Evolutionary conservation across 331 rosid genomes (phyloP).

Genomic region (Prunus yedoensis): DNA sequence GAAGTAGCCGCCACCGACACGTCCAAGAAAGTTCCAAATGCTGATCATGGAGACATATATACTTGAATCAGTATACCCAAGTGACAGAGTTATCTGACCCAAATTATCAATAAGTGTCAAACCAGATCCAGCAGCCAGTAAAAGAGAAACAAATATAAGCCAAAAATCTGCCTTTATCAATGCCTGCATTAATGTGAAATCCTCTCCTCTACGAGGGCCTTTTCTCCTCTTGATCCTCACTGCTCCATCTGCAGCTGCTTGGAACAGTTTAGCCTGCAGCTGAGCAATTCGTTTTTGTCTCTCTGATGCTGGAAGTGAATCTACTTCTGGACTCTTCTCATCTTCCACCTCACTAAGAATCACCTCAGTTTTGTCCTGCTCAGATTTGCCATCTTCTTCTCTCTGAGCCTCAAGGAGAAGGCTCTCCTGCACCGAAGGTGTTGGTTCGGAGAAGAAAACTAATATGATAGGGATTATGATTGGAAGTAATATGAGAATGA

Average conservation of each 20-base stretch:
- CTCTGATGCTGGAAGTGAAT: conserved; percentile 64
- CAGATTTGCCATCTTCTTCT: conserved; percentile 39
- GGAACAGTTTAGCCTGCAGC: conserved; percentile 64
- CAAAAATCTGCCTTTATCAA: conserved; percentile 53
- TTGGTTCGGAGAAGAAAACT: conserved; percentile 48
- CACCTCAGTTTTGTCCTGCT: conserved; percentile 42
- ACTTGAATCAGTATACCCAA: conserved; percentile 51
- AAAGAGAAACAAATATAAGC: conserved; percentile 47
- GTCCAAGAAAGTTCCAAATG: conserved; percentile 79
- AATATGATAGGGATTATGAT: conserved; percentile 50
- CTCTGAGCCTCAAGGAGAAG: conserved; percentile 44
- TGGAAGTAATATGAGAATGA: conserved; percentile 61
- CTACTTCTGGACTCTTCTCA: conserved; percentile 43
- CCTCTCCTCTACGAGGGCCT: conserved; percentile 80
- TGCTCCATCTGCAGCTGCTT: conserved; percentile 85
- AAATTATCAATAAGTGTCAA: conserved; percentile 65
- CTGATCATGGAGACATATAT: conserved; percentile 62
- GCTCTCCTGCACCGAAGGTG: conserved; percentile 42
- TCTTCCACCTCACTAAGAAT: conserved; percentile 85
- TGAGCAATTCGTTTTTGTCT: conserved; percentile 73
- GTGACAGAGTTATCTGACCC: conserved; percentile 66
- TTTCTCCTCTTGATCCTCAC: conserved; percentile 47
- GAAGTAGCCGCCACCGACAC: conserved; percentile 74
- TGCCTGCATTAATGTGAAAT: conserved; percentile 60
- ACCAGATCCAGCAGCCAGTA: conserved; percentile 60